A percentile compares a stretch with the other conserved stretches of the same genome.
Conservation (phyloP, 1,284 basidiomycete genomes). For the Rhodotorula sp. region DNA sequence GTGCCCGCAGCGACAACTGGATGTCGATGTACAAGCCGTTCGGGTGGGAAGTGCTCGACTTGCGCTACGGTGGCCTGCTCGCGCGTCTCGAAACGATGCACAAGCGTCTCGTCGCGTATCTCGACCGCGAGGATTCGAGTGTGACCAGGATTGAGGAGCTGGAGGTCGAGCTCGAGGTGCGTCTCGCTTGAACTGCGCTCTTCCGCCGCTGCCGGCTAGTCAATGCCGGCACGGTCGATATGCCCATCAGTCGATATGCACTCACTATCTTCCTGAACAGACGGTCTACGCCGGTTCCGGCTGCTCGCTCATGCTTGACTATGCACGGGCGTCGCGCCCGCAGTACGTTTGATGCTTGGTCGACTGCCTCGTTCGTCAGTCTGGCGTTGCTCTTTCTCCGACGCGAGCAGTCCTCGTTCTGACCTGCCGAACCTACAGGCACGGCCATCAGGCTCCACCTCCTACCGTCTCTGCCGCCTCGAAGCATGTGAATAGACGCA, state of each 20-base stretch:
- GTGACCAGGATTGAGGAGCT: slow-evolving; percentile 38
- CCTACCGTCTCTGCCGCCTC: too few relatives aligned
- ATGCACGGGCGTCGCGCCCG: slow-evolving; percentile 31
- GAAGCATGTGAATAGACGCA: too few relatives aligned
- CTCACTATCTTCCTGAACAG: not conserved
- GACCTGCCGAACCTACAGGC: too few relatives aligned
- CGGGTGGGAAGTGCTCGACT: slow-evolving; percentile 43
- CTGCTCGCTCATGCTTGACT: slow-evolving; percentile 38
- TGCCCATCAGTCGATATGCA: too few relatives aligned
- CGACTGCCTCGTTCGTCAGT: too few relatives aligned
- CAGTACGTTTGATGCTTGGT: slow-evolving; percentile 24
- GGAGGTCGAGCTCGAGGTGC: slow-evolving; percentile 41
- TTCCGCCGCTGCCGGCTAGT: not conserved
- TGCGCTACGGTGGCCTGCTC: slow-evolving; percentile 51
- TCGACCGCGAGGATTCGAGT: slow-evolving; percentile 28
- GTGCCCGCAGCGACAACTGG: slow-evolving; percentile 29
- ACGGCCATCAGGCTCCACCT: too few relatives aligned
- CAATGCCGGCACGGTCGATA: too few relatives aligned
- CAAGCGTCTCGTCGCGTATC: slow-evolving; percentile 35
- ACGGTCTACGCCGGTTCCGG: slow-evolving; percentile 21
- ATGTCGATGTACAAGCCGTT: slow-evolving; percentile 40
- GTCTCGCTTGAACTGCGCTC: not conserved
- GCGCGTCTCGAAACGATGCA: slow-evolving; percentile 50
- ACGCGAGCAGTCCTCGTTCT: too few relatives aligned
- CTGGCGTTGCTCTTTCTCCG: too few relatives aligned